phyloP scores from a whole-genome alignment of 75 land plant genomes.

The Cupressus sempervirens region DNA sequence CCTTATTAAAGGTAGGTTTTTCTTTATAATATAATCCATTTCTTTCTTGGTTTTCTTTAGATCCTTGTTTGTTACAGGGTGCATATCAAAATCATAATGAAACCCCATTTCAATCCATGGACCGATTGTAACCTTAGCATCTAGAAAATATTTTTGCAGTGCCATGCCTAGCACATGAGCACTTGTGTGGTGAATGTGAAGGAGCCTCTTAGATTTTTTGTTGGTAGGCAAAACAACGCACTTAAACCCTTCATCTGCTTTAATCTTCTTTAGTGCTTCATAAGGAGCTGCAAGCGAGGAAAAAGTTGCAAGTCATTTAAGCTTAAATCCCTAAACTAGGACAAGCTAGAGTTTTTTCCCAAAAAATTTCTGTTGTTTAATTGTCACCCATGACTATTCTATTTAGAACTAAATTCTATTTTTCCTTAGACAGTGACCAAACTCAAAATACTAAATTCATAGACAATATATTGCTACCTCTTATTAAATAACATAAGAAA shows the following conservation, averaged over 20 bases:
- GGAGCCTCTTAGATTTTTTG: slow-evolving; percentile 58
- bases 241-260: slow-evolving; percentile 16
- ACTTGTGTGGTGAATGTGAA: slow-evolving; percentile 90
- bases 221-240: slow-evolving; percentile 68
- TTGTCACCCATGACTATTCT: background rate
- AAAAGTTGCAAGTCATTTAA: slow-evolving; percentile 15
- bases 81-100: slow-evolving; percentile 98
- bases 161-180: slow-evolving; percentile 99
- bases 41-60: slow-evolving; percentile 94
- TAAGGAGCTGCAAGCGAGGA: slow-evolving; percentile 27
- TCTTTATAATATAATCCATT: slow-evolving; percentile 92
- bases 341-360: background rate
- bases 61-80: slow-evolving; percentile 85
- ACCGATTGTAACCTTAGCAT: slow-evolving; percentile 95
- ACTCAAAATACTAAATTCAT: too few species aligned
- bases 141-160: slow-evolving; percentile 88
- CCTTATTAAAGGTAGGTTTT: slow-evolving; percentile 75
- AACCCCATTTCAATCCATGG: slow-evolving; percentile 99
- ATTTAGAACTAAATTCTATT: too few species aligned
- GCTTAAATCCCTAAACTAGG: background rate
- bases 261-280: slow-evolving; percentile 14
- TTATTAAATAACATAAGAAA: too few species aligned
- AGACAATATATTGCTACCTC: too few species aligned
- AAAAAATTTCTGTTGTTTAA: background rate
- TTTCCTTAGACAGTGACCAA: too few species aligned